Base-by-base conservation (phyloP, 495 filamentous ascomycete genomes). In the Penicillium odoratum region DNA sequence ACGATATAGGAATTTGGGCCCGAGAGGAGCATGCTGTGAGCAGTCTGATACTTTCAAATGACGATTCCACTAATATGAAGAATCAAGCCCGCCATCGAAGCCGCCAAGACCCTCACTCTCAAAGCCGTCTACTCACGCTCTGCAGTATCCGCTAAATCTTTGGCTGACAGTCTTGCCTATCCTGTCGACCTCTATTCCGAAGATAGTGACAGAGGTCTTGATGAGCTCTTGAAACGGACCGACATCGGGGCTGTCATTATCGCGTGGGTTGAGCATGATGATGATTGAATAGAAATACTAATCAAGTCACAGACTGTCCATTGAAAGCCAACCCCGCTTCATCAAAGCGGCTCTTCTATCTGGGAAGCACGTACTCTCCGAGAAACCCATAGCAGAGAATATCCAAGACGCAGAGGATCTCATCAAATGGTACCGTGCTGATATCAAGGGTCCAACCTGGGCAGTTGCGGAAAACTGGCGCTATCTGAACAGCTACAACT, bases 331-430 rank as follows among this genome's bases (percentile, higher is more conserved):
- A 45, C 48, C 53, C 28, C 44, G 30, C 13, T 61, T 53, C 18
- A 51, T 69, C n/a, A 52, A 53, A 10, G 33, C 48, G 9, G 64
- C 85, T 5, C 74, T 91, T 7, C 59, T 68, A 1, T 85, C 85
- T 4, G 84, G 85, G 29, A 91, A 91, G 60, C 86, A 89, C 66
- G 88, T 91, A 9, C 70, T 91, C 0, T 83, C 83, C 9, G 89
- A 92, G 68, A 92, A 91, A 65, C 88, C 88, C 28, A 77, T 90
- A 28, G 85, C 87, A 0, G 73, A 78, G 55, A 80, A 87, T 61
- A 59, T 88, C 29, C 69, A 72, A 3, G 68, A 78, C 1, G 88
- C 84, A 1, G 68, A 69, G 21, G 72, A 79, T 31, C 74, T 91
- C 29, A 73, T 88, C 34, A 58, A 74, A 6, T 87, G 80, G 75